phyloP scores from a whole-genome alignment of 176 grass and related monocot genomes.

The Zoysia pacifica region DNA sequence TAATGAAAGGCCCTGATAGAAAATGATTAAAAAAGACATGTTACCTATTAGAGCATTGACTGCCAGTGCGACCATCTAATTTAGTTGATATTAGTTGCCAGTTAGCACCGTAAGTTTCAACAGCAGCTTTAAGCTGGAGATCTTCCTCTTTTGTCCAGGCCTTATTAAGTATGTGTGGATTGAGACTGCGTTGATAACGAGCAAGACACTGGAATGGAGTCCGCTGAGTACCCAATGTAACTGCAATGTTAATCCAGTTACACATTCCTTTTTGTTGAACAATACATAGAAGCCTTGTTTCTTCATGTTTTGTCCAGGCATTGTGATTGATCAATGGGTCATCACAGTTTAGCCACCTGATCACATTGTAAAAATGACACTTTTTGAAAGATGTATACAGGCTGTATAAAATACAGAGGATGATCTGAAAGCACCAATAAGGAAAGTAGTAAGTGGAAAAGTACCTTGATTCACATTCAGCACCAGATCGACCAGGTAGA shows the following conservation, averaged over 20 bases:
- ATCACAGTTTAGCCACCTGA: constrained; percentile 88
- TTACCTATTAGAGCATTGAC: constrained; percentile 92
- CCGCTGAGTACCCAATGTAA: constrained; percentile 64
- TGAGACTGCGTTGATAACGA: constrained; percentile 95
- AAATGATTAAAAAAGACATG: constrained; percentile 6
- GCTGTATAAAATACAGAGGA: constrained; percentile 1
- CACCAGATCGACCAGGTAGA: constrained; percentile 62
- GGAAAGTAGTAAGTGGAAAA: constrained; percentile 6
- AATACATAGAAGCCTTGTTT: constrained; percentile 81
- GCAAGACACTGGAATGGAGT: constrained; percentile 91
- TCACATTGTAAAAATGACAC: constrained; percentile 25
- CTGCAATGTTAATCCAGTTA: constrained; percentile 88
- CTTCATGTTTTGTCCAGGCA: constrained; percentile 74
- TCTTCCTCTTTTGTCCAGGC: constrained; percentile 90
- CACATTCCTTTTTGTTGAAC: constrained; percentile 79
- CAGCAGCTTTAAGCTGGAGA: constrained; percentile 57
- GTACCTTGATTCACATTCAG: constrained; percentile 92
- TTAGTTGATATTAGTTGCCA: constrained; percentile 86
- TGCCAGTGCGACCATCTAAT: constrained; percentile 67
- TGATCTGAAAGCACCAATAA: neutral
- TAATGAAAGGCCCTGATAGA: constrained; percentile 5
- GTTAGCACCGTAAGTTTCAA: constrained; percentile 74
- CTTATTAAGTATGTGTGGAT: constrained; percentile 91
- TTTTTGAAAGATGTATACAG: constrained; percentile 21
- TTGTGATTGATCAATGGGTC: constrained; percentile 79